Evolutionary conservation across 2,329 filamentous ascomycete genomes (phyloP), one percentile per base, ranked within the genome.

Genomic region (Penicillium sp.): DNA sequence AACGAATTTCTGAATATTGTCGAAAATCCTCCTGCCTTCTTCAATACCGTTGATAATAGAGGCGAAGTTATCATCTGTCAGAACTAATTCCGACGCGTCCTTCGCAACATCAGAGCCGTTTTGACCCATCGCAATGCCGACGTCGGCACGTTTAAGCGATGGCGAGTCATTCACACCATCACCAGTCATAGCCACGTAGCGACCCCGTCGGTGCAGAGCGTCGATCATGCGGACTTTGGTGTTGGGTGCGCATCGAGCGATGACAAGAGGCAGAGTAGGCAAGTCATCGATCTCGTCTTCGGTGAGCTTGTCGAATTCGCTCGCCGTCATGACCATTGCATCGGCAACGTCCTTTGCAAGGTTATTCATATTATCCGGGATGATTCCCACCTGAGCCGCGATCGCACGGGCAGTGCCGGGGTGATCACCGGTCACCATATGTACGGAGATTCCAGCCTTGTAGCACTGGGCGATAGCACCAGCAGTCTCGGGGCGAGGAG

Each of bases 101-200:
- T 94, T 95, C 56, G 90, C 90, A 5, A 95, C 90, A 63, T 95
- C 90, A 6, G 87, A 90, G 1, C 90, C 90, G 4, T 86, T 84
- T 69, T 81, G 74, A 16, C 90, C 90, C 90, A 95, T 95, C 41
- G 89, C 89, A 59, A 94, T 95, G 60, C 89, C 90, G 11, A 95
- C 89, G 67, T 95, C 90, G 6, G 89, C 88, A 22, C 83, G 81
- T 58, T 90, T 90, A 35, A 95, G 77, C 2, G 89, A 91, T 0
- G 90, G 90, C 3, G 88, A 89, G 67, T 95, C 90, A 65, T 95
- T 95, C 56, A 94, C 90, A 49, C 90, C 90, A 58, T 95, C 90
- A 60, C 90, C 90, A 25, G 90, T 95, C 89, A 95, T 94, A 49
- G 89, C 90, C 67, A 87, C 89, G 69, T 88, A 92, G 10, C 81